These are phyloP conservation scores for Graphilbum fragrans DNA, from an alignment of 2,329 filamentous ascomycete genomes.

Conservation along the genomic window DNA sequence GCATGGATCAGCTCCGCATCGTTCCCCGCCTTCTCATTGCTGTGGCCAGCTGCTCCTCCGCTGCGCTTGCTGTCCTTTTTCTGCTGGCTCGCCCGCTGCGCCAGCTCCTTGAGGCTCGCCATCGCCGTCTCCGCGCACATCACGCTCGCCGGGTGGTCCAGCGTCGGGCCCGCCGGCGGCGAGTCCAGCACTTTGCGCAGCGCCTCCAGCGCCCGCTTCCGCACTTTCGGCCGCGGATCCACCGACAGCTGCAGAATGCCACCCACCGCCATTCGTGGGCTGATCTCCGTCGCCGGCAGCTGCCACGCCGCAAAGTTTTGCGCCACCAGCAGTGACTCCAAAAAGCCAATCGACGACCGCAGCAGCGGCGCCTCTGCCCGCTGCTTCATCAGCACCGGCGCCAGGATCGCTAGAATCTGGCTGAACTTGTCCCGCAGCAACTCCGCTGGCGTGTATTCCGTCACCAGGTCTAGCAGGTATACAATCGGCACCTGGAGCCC, in stretches of 20 bases:
- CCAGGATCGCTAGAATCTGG: constrained; percentile 78
- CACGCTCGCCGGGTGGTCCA: constrained; percentile 90
- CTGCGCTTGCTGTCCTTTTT: constrained; percentile 55
- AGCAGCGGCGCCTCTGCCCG: constrained; percentile 82
- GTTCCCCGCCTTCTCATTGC: constrained; percentile 37
- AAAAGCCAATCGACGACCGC: constrained; percentile 77
- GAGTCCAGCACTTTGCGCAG: constrained; percentile 71
- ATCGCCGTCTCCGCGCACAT: constrained; percentile 91
- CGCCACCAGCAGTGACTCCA: constrained; percentile 81
- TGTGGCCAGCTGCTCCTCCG: constrained; percentile 15
- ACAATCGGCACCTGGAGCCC: constrained; percentile 78
- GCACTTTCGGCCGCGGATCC: constrained; percentile 83
- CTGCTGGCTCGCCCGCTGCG: constrained; percentile 46
- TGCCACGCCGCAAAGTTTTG: constrained; percentile 87
- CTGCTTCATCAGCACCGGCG: constrained; percentile 65
- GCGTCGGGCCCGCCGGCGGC: constrained; percentile 78
- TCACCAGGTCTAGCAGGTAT: constrained; percentile 89
- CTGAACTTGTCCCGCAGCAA: constrained; percentile 91
- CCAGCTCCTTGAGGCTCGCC: constrained; percentile 65
- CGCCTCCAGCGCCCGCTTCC: constrained; percentile 86
- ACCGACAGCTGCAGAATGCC: constrained; percentile 75
- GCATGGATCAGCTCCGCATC: constrained; percentile 85
- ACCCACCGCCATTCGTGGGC: constrained; percentile 76
- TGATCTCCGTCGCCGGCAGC: constrained; percentile 67
- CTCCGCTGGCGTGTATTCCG: constrained; percentile 69